Conservation (phyloP, 345 rosid genomes). For the Brassica juncea region DNA sequence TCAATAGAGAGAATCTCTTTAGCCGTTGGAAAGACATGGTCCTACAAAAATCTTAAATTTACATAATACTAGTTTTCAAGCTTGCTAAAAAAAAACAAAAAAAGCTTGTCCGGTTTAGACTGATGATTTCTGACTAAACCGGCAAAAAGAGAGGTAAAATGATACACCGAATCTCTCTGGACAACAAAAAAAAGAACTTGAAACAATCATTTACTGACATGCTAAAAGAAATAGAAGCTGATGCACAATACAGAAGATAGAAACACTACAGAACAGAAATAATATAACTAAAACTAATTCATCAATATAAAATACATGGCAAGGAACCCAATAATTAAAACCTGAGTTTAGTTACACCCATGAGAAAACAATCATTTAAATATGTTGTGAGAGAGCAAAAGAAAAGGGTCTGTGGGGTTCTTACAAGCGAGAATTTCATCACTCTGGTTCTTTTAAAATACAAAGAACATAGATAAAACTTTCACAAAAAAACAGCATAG, state of each 20-base stretch:
- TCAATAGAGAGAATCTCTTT: background rate
- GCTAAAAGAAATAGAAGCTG: background rate
- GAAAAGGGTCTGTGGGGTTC: background rate
- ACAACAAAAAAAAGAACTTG: background rate
- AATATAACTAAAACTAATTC: slow-evolving; percentile 1
- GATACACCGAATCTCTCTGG: background rate
- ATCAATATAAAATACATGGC: background rate
- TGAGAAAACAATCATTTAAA: slow-evolving; percentile 4
- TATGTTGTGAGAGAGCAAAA: background rate
- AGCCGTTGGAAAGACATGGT: background rate
- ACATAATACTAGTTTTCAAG: background rate
- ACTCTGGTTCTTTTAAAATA: background rate
- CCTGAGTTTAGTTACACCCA: background rate
- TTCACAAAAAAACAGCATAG: background rate
- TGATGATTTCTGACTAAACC: background rate
- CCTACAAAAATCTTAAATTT: background rate
- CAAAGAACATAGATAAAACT: slow-evolving; percentile 1
- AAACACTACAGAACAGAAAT: background rate
- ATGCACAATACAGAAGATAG: slow-evolving; percentile 17
- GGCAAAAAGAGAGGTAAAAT: background rate
- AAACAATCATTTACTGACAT: background rate
- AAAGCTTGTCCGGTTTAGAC: background rate
- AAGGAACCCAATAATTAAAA: slow-evolving; percentile 3
- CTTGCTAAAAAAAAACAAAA: too few relatives aligned
- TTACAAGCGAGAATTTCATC: background rate